Base-by-base conservation (phyloP, 1,139 yeast species). In the Entelexis sorbosivorans region DNA sequence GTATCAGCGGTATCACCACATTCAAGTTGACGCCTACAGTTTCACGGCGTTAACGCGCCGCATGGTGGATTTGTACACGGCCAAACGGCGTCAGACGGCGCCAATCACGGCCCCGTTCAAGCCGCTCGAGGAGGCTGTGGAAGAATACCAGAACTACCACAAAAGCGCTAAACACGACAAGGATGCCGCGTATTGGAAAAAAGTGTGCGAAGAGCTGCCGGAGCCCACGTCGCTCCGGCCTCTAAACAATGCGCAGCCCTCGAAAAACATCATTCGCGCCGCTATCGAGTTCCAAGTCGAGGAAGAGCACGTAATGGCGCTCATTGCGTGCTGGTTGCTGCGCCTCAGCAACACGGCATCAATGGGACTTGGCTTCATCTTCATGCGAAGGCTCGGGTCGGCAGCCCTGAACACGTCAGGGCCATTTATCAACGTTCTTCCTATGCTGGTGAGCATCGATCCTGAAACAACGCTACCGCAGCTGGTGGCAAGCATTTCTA, bases 1-100 rank as follows among this genome's bases (percentile, higher is more conserved):
- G 56, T 53, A 53, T 31, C 56, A 53, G 17, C 33, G 56, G 3
- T 53, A 52, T 35, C 56, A 53, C 29, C 56, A 53, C 19, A 20
- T 53, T 2, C 56, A 53, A 26, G 40, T 53, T 1, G 56, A 53
- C 28, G 56, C 55, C 5, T 53, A 24, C 47, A 53, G 56, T 24
- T 53, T 53, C 24, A 53, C 56, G 0, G 56, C 55, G 3, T 29
- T 53, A 17, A 53, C 56, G 5, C 32, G 55, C 10, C 44, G 56
- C n/a, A 53, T 53, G 35, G 55, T 29, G 2, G 51, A 42, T 24
- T 29, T 53, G 5, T 53, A 53, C 35, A 48, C 51, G 11, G 29
- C 51, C 5, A 7, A 11, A 2, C 29, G 34, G 11, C 38, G 49
- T 2, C 47, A 44, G 9, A 20, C 24, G 5, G 22, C 13, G 14